Percentiles rank a stretch among this genome's conserved stretches.
Conservation (phyloP, 768 basidiomycete species). For the Boletus barrowsii region DNA sequence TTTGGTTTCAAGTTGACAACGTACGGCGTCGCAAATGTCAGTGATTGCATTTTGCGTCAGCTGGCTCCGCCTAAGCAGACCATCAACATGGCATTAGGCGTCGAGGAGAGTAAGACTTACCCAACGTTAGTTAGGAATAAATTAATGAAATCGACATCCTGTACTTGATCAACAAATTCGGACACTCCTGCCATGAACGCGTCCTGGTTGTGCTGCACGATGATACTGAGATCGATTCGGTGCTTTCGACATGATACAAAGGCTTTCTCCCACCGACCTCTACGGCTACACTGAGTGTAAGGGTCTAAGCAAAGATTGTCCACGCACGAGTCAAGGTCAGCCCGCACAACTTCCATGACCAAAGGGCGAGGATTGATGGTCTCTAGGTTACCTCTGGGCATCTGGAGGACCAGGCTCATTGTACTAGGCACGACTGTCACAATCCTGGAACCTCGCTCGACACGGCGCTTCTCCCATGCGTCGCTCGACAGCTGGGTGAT, state of each 20-base stretch:
- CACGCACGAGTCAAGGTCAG: slow-evolving; percentile 62
- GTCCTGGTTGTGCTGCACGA: slow-evolving; percentile 78
- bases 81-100: slow-evolving; percentile 1
- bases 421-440: slow-evolving; percentile 83
- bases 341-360: slow-evolving; percentile 79
- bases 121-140: slow-evolving; percentile 84
- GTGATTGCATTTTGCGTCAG: slow-evolving; percentile 58
- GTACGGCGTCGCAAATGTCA: slow-evolving; percentile 73
- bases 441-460: slow-evolving; percentile 88
- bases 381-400: slow-evolving; percentile 97
- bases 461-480: slow-evolving; percentile 69
- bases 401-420: slow-evolving; percentile 91
- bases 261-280: slow-evolving; percentile 78
- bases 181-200: slow-evolving; percentile 62
- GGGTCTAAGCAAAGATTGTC: background rate
- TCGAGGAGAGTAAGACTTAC: slow-evolving; percentile 40
- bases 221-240: slow-evolving; percentile 82
- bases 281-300: slow-evolving; percentile 27
- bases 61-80: slow-evolving; percentile 50
- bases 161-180: slow-evolving; percentile 78
- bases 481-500: slow-evolving; percentile 9
- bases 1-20: slow-evolving; percentile 63
- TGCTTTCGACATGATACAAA: slow-evolving; percentile 92
- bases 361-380: slow-evolving; percentile 91
- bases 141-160: slow-evolving; percentile 89